Evolutionary conservation across 179 eudicot species (phyloP), one percentile per base, ranked within the genome.

Genomic region (Camellia oleifera): DNA sequence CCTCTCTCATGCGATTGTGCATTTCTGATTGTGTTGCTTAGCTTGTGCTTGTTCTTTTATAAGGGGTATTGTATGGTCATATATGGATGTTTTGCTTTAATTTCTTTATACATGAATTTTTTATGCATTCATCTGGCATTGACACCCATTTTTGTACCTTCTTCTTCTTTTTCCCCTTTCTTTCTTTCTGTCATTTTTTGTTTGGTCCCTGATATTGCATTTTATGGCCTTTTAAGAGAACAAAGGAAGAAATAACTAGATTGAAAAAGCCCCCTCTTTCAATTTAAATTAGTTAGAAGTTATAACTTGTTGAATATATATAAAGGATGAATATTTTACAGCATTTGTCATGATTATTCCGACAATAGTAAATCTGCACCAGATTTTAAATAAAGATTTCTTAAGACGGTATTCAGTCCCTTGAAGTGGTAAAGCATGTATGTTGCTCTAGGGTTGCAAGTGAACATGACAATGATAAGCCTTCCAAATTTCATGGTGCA

Each of bases 171-270:
- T 23, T 4, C 20, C 0, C 40, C 40, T 53, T 18, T 3, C 17
- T 57, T 17, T 44, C 26, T 40, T 18, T 54, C 18, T 54, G 40
- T 18, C 10, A 52, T 13, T 46, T 75, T 12, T 48, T 48, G 7
- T 4, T 48, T 67, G 63, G 4, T 48, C 23, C 50, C 70, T 20
- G 85, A 84, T 82, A 65, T 66, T 52, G 73, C 73, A 52, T 17
- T 79, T 52, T 74, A 62, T 57, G 56, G n/a, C 14, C 12, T 4
- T 6, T 40, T 57, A 14, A 77, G 20, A 77, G 69, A 75, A 53
- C 54, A 72, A 50, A 77, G 26, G n/a, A 15, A 45, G 69, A 77
- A 52, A 54, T 26, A 56, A 77, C 52, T 77, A 17, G 50, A 63
- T 54, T 68, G 6, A 1, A 42, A 68, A 54, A 32, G 57, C 11